Percentiles rank a stretch among this genome's conserved stretches.
phyloP scores from a whole-genome alignment of 345 rosid genomes.

The Citrus mangshanensis region DNA sequence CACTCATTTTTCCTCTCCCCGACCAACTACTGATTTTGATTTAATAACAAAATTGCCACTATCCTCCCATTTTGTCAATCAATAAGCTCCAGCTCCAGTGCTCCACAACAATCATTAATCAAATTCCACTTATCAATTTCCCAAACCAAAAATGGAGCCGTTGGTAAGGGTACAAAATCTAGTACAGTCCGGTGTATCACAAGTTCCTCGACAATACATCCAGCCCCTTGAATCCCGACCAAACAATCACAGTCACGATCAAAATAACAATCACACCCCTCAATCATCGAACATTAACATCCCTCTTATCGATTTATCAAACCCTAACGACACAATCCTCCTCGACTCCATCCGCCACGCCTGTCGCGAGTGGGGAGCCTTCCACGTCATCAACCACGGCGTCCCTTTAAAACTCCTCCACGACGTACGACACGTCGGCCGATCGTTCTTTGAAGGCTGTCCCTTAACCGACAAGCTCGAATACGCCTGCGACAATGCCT shows the following conservation, averaged over 20 bases:
- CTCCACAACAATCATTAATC: no score
- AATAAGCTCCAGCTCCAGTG: no score
- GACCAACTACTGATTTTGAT: background rate
- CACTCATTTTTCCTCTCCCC: no score
- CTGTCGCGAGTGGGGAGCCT: conserved; percentile 83
- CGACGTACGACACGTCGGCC: conserved; percentile 37
- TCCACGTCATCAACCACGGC: conserved; percentile 76
- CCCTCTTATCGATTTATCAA: conserved; percentile 58
- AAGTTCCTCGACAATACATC: conserved; percentile 66
- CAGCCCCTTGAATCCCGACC: conserved; percentile 65
- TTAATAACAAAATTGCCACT: background rate
- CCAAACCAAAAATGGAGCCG: conserved; percentile 18
- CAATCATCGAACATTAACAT: conserved; percentile 8
- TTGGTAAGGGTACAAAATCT: conserved; percentile 51
- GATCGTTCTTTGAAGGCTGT: conserved; percentile 56
- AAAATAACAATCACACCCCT: no score
- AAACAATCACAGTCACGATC: background rate
- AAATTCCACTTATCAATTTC: no score
- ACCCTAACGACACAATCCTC: conserved; percentile 12
- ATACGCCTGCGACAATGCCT: conserved; percentile 63
- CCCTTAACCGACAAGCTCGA: conserved; percentile 61
- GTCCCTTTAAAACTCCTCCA: conserved; percentile 49
- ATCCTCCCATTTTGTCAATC: background rate
- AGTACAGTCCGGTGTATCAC: conserved; percentile 35
- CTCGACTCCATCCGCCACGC: conserved; percentile 44